Base-by-base conservation (phyloP, 129 eudicot species). In the Helichrysum umbraculigerum region DNA sequence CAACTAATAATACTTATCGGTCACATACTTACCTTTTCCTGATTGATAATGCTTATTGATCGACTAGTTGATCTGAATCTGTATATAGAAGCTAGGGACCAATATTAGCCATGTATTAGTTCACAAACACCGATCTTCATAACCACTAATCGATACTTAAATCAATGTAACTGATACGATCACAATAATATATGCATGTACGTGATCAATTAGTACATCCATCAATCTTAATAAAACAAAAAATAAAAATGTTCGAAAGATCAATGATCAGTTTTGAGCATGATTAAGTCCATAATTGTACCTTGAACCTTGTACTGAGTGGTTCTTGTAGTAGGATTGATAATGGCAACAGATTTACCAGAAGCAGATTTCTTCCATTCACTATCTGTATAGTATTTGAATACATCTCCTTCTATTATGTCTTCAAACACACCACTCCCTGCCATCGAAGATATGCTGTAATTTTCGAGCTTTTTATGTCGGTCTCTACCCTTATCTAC, bases 301-400 rank as follows among this genome's bases (percentile, higher is more conserved):
- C 91, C 91, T 87, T 87, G 91, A 73, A 87, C 91, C 83, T 81
- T 87, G 86, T 74, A 87, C 52, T 87, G 91, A 37, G 88, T 84
- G 20, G 86, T 86, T 68, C 86, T 81, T 2, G 91, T 87, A 25
- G 86, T 71, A 5, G 91, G 91, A 63, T 87, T 87, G 30, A 87
- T 87, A 81, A 84, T 87, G 44, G 91, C 79, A 71, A 87, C 91
- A 68, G 88, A 79, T 72, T 84, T 84, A 20, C 86, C 88, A 15
- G 91, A 87, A 57, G 83, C 58, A 25, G 91, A 87, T 37, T 58
- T 63, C 72, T 82, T 87, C 91, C 91, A 87, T 70, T 84, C 91
- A n/a, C 91, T 85, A 51, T 87, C 91, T 22, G 87, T 76, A 54
- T 87, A 87, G 68, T 82, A 87, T 62, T 87, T 87, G 76, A 75